Conservation (phyloP, 805 yeast species). For the Lachancea lanzarotensis region DNA sequence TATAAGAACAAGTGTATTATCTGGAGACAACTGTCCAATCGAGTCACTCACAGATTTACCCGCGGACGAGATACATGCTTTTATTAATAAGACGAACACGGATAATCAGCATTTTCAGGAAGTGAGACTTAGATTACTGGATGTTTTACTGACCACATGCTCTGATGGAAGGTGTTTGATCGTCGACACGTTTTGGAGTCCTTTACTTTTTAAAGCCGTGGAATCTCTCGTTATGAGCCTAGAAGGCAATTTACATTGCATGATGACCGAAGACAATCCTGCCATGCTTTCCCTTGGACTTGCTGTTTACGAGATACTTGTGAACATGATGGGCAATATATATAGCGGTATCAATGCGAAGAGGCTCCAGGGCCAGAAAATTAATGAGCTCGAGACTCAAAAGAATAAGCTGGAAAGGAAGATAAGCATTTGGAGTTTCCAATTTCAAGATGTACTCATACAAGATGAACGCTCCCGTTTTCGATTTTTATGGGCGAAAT, state of each 20-base stretch:
- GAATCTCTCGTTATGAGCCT: slow-evolving; percentile 27
- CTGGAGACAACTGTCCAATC: slow-evolving; percentile 15
- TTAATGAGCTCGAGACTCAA: slow-evolving; percentile 34
- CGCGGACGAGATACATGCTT: slow-evolving; percentile 14
- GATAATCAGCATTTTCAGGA: slow-evolving; percentile 34
- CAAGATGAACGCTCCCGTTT: slow-evolving; percentile 16
- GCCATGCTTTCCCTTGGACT: slow-evolving; percentile 20
- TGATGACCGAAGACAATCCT: slow-evolving; percentile 11
- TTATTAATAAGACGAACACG: slow-evolving; percentile 26
- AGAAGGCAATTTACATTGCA: slow-evolving; percentile 23
- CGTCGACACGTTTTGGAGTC: slow-evolving; percentile 37
- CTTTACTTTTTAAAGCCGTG: slow-evolving; percentile 31
- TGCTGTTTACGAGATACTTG: slow-evolving; percentile 41
- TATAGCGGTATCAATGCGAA: slow-evolving; percentile 28
- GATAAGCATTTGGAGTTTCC: slow-evolving; percentile 43
- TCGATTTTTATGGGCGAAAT: slow-evolving; percentile 44
- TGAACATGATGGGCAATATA: slow-evolving; percentile 36
- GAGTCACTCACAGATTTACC: slow-evolving; percentile 15
- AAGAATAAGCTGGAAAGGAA: slow-evolving; percentile 39
- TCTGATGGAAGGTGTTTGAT: slow-evolving; percentile 22
- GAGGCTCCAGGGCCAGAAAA: slow-evolving; percentile 29
- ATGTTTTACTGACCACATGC: slow-evolving; percentile 15
- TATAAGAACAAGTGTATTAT: slow-evolving; percentile 27
- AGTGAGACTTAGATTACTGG: slow-evolving; percentile 31
- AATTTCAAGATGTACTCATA: slow-evolving; percentile 22